A percentile compares a stretch with the other conserved stretches of the same genome.
phyloP scores from a whole-genome alignment of 495 filamentous ascomycete species.

The Talaromyces proteolyticus region DNA sequence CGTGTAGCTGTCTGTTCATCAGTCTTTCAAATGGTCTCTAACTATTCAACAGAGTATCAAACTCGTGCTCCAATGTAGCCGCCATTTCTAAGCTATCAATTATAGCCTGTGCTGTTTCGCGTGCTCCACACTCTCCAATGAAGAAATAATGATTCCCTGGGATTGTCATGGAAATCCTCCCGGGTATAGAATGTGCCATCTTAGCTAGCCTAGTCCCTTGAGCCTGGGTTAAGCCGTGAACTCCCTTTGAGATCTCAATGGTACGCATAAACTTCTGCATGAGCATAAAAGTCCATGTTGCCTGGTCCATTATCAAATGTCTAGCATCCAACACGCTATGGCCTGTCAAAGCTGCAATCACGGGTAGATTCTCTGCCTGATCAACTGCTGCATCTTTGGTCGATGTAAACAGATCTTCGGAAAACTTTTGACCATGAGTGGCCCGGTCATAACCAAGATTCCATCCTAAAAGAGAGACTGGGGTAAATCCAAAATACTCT shows the following conservation, averaged over 20 bases:
- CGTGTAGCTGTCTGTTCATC: too few species aligned
- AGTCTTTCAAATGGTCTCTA: too few species aligned
- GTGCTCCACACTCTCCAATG: conserved; percentile 14
- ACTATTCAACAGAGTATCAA: background rate
- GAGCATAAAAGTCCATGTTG: conserved; percentile 6
- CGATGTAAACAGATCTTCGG: conserved; percentile 5
- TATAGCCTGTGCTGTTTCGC: conserved; percentile 10
- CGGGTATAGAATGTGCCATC: conserved; percentile 14
- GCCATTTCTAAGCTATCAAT: conserved; percentile 7
- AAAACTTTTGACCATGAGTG: background rate
- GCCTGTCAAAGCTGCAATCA: background rate
- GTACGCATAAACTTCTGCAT: conserved; percentile 10
- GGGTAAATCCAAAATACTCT: conserved; percentile 17
- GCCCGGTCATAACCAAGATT: conserved; percentile 11
- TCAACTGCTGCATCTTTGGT: conserved; percentile 12
- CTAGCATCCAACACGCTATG: conserved; percentile 2
- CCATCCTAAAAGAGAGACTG: conserved; percentile 13
- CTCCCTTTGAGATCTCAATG: conserved; percentile 11
- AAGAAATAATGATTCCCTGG: conserved; percentile 23
- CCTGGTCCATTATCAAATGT: conserved; percentile 1
- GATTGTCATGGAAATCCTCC: conserved; percentile 8
- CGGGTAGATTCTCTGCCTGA: background rate
- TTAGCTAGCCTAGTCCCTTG: conserved; percentile 3
- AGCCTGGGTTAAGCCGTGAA: background rate
- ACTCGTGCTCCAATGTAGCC: background rate